Evolutionary conservation across 805 yeast genomes (phyloP).

Genomic region (Metschnikowia cerradonensis): DNA sequence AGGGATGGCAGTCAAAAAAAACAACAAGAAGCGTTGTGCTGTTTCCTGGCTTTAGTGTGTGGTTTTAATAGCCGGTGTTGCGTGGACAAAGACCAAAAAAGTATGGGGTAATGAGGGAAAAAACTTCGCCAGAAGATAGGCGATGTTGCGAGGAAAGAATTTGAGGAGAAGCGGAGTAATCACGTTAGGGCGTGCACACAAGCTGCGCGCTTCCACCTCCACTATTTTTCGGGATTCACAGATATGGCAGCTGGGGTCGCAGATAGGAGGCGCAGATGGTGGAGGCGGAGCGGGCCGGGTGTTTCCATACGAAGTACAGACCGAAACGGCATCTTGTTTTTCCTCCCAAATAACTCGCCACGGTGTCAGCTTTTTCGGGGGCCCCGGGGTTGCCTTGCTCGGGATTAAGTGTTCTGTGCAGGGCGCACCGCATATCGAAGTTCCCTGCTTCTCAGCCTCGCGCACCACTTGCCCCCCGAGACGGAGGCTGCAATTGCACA

Average conservation of each 20-base stretch:
- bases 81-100: constrained; percentile 7
- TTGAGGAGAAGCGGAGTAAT: constrained; percentile 20
- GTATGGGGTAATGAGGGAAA: constrained; percentile 18
- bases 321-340: no score
- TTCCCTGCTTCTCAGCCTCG: constrained; percentile 1
- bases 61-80: neutral
- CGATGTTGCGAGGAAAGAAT: constrained; percentile 13
- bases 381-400: neutral
- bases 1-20: neutral
- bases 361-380: neutral
- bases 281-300: neutral
- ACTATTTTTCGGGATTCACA: neutral
- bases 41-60: neutral
- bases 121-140: constrained; percentile 16
- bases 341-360: no score
- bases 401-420: neutral
- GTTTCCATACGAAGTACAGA: neutral
- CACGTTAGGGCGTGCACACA: constrained; percentile 8
- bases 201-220: constrained; percentile 1
- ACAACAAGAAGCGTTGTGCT: neutral
- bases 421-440: neutral
- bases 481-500: neutral
- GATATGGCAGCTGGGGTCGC: no score
- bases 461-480: neutral
- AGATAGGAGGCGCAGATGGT: neutral